Conservation (phyloP, 2,329 filamentous ascomycete genomes). For the Raffaelea arxii region DNA sequence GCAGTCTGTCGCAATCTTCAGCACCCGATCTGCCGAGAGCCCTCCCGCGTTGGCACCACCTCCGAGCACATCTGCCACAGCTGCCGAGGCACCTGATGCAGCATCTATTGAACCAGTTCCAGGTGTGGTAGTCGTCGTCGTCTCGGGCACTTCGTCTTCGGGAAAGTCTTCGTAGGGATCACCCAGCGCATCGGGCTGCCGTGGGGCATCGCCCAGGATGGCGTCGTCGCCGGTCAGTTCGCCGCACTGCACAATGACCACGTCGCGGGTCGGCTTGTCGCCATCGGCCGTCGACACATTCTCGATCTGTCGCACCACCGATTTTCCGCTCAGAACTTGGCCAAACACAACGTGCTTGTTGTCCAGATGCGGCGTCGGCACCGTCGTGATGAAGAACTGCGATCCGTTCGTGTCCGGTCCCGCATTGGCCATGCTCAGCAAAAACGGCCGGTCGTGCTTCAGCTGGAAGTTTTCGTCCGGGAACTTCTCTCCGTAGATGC, state of each 20-base stretch:
- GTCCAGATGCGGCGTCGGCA: slow-evolving; percentile 88
- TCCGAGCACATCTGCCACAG: too few species aligned
- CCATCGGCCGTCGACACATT: slow-evolving; percentile 62
- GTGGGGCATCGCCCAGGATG: slow-evolving; percentile 50
- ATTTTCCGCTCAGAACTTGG: slow-evolving; percentile 87
- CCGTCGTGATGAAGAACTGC: slow-evolving; percentile 97
- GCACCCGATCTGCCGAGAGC: slow-evolving; percentile 56
- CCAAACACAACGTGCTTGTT: slow-evolving; percentile 94
- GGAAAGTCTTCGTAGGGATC: slow-evolving; percentile 95
- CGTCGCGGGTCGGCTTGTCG: slow-evolving; percentile 71
- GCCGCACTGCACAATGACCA: slow-evolving; percentile 73
- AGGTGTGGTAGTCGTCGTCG: too few species aligned
- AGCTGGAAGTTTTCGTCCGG: slow-evolving; percentile 90
- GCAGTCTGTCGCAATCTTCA: slow-evolving; percentile 72
- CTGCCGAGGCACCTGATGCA: slow-evolving; percentile 29
- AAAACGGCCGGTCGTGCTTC: slow-evolving; percentile 87
- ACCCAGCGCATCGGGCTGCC: slow-evolving; percentile 68
- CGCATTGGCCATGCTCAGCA: slow-evolving; percentile 96
- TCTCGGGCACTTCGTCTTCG: slow-evolving; percentile 69
- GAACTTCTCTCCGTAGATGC: slow-evolving; percentile 96
- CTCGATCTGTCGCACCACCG: slow-evolving; percentile 80
- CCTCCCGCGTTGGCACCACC: slow-evolving; percentile 28
- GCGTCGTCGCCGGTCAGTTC: slow-evolving; percentile 68
- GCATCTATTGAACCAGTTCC: too few species aligned
- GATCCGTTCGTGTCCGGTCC: slow-evolving; percentile 92